Evolutionary conservation across 2,329 filamentous ascomycete genomes (phyloP).

Genomic region (Chaetomium olivaceum): DNA sequence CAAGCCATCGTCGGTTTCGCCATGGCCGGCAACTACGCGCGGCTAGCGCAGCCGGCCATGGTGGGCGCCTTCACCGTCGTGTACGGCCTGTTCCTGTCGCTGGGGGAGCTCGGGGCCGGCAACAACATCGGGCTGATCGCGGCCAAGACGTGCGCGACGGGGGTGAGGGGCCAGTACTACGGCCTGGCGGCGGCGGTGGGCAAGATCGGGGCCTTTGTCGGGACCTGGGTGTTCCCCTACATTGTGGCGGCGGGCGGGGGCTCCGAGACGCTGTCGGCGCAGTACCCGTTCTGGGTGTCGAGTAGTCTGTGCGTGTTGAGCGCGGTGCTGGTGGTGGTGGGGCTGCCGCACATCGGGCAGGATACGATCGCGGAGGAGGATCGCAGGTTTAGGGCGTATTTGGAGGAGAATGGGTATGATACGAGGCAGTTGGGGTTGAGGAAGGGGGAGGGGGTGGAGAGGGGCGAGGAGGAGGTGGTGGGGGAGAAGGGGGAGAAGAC

Average conservation of each 20-base stretch:
- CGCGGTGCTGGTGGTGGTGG: constrained; percentile 64
- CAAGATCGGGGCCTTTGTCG: constrained; percentile 82
- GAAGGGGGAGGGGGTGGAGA: constrained; percentile 39
- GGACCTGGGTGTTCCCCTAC: constrained; percentile 78
- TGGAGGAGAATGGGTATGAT: constrained; percentile 76
- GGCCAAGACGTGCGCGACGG: constrained; percentile 83
- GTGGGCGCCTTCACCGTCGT: constrained; percentile 77
- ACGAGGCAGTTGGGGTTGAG: constrained; percentile 54
- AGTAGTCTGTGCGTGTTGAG: constrained; percentile 75
- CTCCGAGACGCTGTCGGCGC: constrained; percentile 60
- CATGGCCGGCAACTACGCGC: constrained; percentile 78
- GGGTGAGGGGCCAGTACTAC: constrained; percentile 77
- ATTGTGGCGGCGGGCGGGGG: constrained; percentile 62
- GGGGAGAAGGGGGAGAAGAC: constrained; percentile 5
- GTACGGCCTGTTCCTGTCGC: constrained; percentile 74
- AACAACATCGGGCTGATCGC: constrained; percentile 90
- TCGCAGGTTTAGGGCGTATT: constrained; percentile 69
- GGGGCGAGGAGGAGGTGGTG: neutral
- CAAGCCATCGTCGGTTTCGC: constrained; percentile 84
- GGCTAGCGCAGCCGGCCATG: constrained; percentile 65
- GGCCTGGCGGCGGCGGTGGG: constrained; percentile 71
- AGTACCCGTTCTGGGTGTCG: constrained; percentile 90
- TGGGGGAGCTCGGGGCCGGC: constrained; percentile 81
- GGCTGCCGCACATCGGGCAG: constrained; percentile 76
- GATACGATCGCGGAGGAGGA: constrained; percentile 84